Percentiles rank a stretch among this genome's conserved stretches.
These are phyloP conservation scores for Malbranchea zuffiana DNA, from an alignment of 2,329 filamentous ascomycete genomes.

Conservation along the genomic window DNA sequence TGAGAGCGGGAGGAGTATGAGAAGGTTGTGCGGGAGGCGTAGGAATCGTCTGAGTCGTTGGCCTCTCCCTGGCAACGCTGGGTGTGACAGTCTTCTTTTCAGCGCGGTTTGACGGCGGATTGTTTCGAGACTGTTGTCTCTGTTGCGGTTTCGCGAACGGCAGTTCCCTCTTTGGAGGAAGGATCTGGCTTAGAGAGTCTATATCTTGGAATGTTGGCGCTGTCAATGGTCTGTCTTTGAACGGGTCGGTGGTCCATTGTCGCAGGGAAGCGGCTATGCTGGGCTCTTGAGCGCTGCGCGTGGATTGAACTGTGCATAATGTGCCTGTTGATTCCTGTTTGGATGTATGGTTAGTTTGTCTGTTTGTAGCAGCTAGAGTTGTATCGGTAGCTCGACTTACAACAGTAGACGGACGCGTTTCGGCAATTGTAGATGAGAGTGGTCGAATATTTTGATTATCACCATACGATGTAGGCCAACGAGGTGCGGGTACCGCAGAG, in stretches of 20 bases:
- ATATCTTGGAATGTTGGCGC: conserved; percentile 21
- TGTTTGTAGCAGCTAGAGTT: neutral
- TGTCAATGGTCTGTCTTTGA: conserved; percentile 19
- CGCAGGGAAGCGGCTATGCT: neutral
- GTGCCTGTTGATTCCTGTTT: conserved; percentile 9
- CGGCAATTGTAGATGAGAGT: neutral
- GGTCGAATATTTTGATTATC: conserved; percentile 1
- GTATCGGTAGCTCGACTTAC: conserved; percentile 2
- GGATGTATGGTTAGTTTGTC: conserved; percentile 1
- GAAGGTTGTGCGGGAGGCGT: neutral
- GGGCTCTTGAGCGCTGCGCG: neutral
- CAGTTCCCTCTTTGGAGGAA: conserved; percentile 35
- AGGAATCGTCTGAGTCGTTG: too few relatives aligned
- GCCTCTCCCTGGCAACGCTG: too few relatives aligned
- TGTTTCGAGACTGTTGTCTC: conserved; percentile 2
- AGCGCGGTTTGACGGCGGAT: neutral
- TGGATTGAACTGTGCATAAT: conserved; percentile 1
- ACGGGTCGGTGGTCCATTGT: neutral
- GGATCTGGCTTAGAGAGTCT: conserved; percentile 23
- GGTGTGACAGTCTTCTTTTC: neutral
- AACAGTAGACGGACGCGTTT: conserved; percentile 10
- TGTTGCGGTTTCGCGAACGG: conserved; percentile 28
- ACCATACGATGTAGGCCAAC: neutral
- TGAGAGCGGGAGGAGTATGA: neutral
- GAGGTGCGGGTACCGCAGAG: neutral